A percentile compares a stretch with the other conserved stretches of the same genome.
phyloP scores from a whole-genome alignment of 129 eudicot genomes.

The Pittosporum tobira region DNA sequence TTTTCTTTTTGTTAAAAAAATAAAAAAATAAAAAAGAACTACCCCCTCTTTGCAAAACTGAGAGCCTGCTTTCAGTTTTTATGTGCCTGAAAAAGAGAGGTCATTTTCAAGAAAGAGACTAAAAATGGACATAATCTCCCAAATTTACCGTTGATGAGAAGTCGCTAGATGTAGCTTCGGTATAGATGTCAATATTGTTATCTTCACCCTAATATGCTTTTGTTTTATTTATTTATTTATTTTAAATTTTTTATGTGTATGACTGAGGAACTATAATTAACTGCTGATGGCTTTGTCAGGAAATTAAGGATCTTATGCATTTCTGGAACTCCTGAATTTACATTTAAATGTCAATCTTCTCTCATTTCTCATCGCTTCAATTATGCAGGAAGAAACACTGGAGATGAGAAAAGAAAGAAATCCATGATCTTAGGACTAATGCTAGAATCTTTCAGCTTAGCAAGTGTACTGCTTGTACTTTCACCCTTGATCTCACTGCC shows the following conservation, averaged over 20 bases:
- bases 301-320: too few species aligned
- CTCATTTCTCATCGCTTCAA: too few species aligned
- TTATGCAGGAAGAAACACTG: constrained; percentile 78
- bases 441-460: constrained; percentile 95
- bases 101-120: background rate
- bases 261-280: too few species aligned
- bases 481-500: constrained; percentile 96
- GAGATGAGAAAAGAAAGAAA: constrained; percentile 93
- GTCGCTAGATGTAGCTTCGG: background rate
- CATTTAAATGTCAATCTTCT: too few species aligned
- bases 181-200: background rate
- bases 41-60: too few species aligned
- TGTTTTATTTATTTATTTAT: too few species aligned
- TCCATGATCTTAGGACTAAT: constrained; percentile 86
- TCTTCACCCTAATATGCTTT: background rate
- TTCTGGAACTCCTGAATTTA: too few species aligned
- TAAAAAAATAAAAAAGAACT: too few species aligned
- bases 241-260: too few species aligned
- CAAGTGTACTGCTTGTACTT: constrained; percentile 91
- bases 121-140: background rate
- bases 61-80: background rate
- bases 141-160: background rate
- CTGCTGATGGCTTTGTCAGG: too few species aligned
- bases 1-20: too few species aligned
- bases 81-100: background rate